A percentile compares a stretch with the other conserved stretches of the same genome.
Conservation (phyloP, 164 flowering plant species). For the Euptelea pleiosperma region DNA sequence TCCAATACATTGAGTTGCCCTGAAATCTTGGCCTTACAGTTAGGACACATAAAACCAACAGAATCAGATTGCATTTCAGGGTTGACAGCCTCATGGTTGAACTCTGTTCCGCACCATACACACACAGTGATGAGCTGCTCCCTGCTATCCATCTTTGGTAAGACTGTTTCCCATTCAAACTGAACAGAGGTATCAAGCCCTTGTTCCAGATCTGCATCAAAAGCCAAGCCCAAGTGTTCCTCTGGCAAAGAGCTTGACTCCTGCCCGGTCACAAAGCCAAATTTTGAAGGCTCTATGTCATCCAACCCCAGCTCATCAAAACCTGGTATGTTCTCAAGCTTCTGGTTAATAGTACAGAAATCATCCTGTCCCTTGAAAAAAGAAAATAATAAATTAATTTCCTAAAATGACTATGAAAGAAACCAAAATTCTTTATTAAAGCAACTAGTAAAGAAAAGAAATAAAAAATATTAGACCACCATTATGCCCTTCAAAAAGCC, state of each 20-base stretch:
- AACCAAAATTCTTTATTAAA: neutral
- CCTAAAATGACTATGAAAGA: neutral
- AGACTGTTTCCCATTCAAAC: conserved; percentile 40
- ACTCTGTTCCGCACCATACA: conserved; percentile 78
- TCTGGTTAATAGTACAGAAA: conserved; percentile 26
- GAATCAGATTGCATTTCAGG: conserved; percentile 60
- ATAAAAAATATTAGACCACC: neutral
- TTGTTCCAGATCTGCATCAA: conserved; percentile 26
- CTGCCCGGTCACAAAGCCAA: conserved; percentile 27
- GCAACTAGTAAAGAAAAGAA: neutral
- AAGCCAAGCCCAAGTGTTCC: conserved; percentile 35
- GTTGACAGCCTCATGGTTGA: conserved; percentile 46
- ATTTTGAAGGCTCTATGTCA: conserved; percentile 47
- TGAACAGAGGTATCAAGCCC: conserved; percentile 34
- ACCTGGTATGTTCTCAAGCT: conserved; percentile 33
- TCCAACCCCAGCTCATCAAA: conserved; percentile 55
- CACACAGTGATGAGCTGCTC: conserved; percentile 48
- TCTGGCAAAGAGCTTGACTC: conserved; percentile 33
- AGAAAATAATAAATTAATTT: neutral
- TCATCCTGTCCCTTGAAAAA: conserved; percentile 34
- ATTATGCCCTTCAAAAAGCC: too few species aligned
- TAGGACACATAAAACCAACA: conserved; percentile 82
- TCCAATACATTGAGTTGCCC: conserved; percentile 47
- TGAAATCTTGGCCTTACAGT: conserved; percentile 70
- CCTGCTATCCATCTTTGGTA: conserved; percentile 27